Base-by-base conservation (phyloP, 2,329 filamentous ascomycete species). In the Trematosphaeria pertusa region DNA sequence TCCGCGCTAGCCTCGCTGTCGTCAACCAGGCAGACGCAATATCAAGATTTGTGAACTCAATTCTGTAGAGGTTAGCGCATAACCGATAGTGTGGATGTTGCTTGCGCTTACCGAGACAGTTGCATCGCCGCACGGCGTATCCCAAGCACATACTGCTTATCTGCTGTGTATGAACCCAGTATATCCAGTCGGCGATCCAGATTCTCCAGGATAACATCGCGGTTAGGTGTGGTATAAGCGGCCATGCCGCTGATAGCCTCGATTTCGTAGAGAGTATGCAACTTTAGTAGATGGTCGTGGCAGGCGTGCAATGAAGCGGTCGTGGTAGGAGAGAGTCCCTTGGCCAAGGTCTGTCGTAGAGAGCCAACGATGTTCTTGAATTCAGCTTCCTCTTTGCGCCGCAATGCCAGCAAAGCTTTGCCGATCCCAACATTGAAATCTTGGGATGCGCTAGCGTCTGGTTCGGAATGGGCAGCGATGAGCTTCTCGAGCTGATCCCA, bases 121-220 rank as follows among this genome's bases (percentile, higher is more conserved):
- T 92, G 85, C 90, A 99, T 96, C 1, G 88, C 84, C 18, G 94
- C 93, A 58, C 94, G 83, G 46, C 92, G 85, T 31, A 97, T 81
- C 1, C 91, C 89, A 20, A 99, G 78, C 8, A 99, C 74, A 66
- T 96, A 97, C 67, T 97, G 93, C 69, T 99, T 99, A 67, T 99
- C 92, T 41, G 86, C 84, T 28, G 92, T 87, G 62, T 94, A 96
- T 1, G 91, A 89, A 0, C 95, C 94, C 2, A 99, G 78, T 1
- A 95, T 81, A 57, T 92, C 89, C n/a, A 99, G 76, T n/a, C 94
- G 86, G 35, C 87, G 84, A 50, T 88, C 81, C 4, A 97, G 70
- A 17, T 80, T 79, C 39, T 80, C 76, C 5, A 87, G 68, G 5
- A 73, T 49, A 5, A 43, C 46, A 32, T 67, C 59, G 10, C 68